Evolutionary conservation across 345 rosid genomes (phyloP).

Genomic region (Arabis alpina): DNA sequence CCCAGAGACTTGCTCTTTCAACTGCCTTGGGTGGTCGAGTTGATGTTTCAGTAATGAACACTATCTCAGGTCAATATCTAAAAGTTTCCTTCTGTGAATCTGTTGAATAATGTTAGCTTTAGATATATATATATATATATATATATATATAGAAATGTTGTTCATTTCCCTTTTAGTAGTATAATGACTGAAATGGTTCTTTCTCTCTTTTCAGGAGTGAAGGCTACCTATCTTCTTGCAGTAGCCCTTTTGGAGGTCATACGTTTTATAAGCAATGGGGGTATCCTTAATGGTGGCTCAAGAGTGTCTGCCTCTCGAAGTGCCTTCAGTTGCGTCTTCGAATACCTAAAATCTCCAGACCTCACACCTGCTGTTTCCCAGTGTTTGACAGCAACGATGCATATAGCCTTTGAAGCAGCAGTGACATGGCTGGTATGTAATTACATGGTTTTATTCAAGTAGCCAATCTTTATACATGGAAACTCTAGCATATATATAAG

Average conservation of each 20-base stretch:
- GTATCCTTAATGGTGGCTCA: conserved; percentile 75
- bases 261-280: conserved; percentile 92
- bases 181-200: conserved; percentile 61
- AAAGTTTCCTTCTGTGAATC: conserved; percentile 7
- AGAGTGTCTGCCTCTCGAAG: conserved; percentile 69
- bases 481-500: conserved; percentile 17
- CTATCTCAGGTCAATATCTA: conserved; percentile 66
- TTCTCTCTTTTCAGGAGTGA: conserved; percentile 61
- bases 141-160: conserved; percentile 70
- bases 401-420: conserved; percentile 84
- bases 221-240: conserved; percentile 94
- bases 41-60: conserved; percentile 74
- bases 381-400: conserved; percentile 85
- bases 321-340: conserved; percentile 90
- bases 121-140: too few relatives aligned
- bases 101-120: conserved; percentile 26
- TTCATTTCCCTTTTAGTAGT: conserved; percentile 72
- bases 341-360: conserved; percentile 82
- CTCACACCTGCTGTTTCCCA: conserved; percentile 82
- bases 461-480: neutral
- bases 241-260: conserved; percentile 84
- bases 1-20: conserved; percentile 78
- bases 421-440: conserved; percentile 77
- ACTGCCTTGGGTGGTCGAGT: conserved; percentile 87
- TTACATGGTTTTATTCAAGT: neutral